Percentiles rank a stretch among this genome's conserved stretches.
Evolutionary conservation across 441 rosid species (phyloP).

Genomic region (Brassica hybrid): DNA sequence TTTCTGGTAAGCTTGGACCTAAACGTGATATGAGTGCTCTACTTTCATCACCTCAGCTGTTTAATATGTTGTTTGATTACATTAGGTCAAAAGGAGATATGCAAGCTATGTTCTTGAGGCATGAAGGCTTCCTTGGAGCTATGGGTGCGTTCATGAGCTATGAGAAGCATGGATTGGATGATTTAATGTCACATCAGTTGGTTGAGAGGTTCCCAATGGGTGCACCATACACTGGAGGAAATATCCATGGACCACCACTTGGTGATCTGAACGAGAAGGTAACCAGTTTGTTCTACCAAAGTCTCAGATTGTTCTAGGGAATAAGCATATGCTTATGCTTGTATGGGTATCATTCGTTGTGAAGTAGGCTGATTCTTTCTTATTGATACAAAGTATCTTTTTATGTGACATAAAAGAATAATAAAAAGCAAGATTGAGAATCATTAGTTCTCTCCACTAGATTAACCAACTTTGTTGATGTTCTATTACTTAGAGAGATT

Average conservation of each 20-base stretch:
- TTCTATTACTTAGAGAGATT: background rate
- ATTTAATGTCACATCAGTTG: constrained; percentile 93
- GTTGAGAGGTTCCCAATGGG: constrained; percentile 99
- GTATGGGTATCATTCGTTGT: constrained; percentile 13
- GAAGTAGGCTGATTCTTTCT: constrained; percentile 24
- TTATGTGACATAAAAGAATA: constrained; percentile 14
- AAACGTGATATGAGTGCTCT: background rate
- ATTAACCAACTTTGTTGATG: background rate
- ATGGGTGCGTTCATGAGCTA: constrained; percentile 99
- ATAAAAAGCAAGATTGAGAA: constrained; percentile 16
- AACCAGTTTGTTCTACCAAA: constrained; percentile 35
- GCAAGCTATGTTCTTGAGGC: constrained; percentile 98
- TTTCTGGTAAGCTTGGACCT: constrained; percentile 65
- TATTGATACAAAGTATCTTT: background rate
- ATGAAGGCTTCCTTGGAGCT: constrained; percentile 99
- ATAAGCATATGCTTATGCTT: constrained; percentile 8
- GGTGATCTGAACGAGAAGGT: constrained; percentile 97
- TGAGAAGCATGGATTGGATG: constrained; percentile 96
- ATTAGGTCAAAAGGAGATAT: constrained; percentile 94
- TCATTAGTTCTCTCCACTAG: constrained; percentile 1
- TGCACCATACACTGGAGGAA: constrained; percentile 97
- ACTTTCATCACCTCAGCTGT: constrained; percentile 13
- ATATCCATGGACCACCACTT: constrained; percentile 92
- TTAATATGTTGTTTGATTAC: constrained; percentile 29
- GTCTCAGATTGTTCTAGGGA: background rate